These are phyloP conservation scores for Phytophthora multivora DNA, from an alignment of 352 stramenopile species.

Conservation along the genomic window DNA sequence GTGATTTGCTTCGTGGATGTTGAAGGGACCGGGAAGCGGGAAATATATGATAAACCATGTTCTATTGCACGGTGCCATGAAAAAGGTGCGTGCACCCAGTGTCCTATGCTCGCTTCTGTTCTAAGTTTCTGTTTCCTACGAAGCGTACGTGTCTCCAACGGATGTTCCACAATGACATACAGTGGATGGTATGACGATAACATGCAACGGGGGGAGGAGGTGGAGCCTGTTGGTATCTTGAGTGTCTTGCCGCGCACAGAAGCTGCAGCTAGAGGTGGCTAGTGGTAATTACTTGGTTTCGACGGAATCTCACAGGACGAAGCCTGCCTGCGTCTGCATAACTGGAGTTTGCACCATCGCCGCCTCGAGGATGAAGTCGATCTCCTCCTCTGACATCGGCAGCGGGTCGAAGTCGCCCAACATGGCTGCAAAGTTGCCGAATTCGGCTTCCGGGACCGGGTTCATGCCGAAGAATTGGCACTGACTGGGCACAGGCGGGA, in stretches of 20 bases:
- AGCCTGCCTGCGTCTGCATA: conserved; percentile 19
- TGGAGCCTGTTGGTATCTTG: conserved; percentile 1
- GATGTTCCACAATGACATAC: conserved; percentile 14
- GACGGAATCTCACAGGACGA: conserved; percentile 29
- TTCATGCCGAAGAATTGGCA: conserved; percentile 19
- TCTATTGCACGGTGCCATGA: conserved; percentile 18
- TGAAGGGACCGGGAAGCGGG: not conserved
- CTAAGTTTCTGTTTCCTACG: conserved; percentile 4
- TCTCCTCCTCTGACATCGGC: conserved; percentile 48
- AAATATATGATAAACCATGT: conserved; percentile 5
- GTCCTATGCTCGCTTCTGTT: conserved; percentile 1
- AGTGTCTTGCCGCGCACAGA: not conserved
- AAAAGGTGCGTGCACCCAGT: conserved; percentile 8
- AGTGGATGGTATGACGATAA: conserved; percentile 2
- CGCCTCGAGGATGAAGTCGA: conserved; percentile 49
- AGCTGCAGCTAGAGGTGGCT: not conserved
- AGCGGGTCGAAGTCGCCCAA: conserved; percentile 40
- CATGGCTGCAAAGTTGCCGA: conserved; percentile 29
- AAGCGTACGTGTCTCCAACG: conserved; percentile 7
- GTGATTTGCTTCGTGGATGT: conserved; percentile 1
- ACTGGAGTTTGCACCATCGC: conserved; percentile 28
- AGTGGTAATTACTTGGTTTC: not conserved
- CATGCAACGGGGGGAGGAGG: not conserved
- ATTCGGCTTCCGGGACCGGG: conserved; percentile 8
- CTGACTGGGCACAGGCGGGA: conserved; percentile 8